Conservation (phyloP, 345 rosid species). For the Zanthoxylum bungeanum region DNA sequence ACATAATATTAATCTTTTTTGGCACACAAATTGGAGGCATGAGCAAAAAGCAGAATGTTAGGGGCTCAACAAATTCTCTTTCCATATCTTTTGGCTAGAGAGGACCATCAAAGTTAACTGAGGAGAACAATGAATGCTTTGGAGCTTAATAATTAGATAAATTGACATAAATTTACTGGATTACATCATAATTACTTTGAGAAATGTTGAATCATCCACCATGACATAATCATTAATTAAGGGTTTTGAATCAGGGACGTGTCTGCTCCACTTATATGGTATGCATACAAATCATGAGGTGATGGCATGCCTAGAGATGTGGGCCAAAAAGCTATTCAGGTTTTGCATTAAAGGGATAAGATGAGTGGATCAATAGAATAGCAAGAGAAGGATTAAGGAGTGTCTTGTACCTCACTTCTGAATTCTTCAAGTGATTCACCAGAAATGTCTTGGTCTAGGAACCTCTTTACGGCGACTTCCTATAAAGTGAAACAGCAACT, state of each 20-base stretch:
- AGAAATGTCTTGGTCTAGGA: slow-evolving; percentile 76
- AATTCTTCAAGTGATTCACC: slow-evolving; percentile 85
- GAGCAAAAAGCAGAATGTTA: not conserved
- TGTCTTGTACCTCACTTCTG: slow-evolving; percentile 68
- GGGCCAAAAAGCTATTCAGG: not conserved
- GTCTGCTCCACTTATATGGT: not conserved
- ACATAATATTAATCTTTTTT: not conserved
- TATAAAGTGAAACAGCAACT: slow-evolving; percentile 28
- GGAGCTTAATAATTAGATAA: not conserved
- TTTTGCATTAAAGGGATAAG: slow-evolving; percentile 8
- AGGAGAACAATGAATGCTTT: not conserved
- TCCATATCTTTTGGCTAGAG: not conserved
- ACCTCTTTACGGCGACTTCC: slow-evolving; percentile 97
- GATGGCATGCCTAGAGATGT: slow-evolving; percentile 1
- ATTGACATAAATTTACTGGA: not conserved
- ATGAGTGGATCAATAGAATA: not conserved
- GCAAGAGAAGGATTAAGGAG: slow-evolving; percentile 7
- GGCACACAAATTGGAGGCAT: not conserved
- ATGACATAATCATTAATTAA: not conserved
- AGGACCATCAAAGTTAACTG: not conserved
- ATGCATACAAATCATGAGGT: not conserved
- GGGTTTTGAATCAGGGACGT: slow-evolving; percentile 1
- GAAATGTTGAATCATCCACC: slow-evolving; percentile 1
- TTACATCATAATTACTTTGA: not conserved
- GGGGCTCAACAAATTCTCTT: not conserved